Percentiles rank a stretch among this genome's conserved stretches.
phyloP scores from a whole-genome alignment of 2,329 filamentous ascomycete species.

The Xylaria sp. region DNA sequence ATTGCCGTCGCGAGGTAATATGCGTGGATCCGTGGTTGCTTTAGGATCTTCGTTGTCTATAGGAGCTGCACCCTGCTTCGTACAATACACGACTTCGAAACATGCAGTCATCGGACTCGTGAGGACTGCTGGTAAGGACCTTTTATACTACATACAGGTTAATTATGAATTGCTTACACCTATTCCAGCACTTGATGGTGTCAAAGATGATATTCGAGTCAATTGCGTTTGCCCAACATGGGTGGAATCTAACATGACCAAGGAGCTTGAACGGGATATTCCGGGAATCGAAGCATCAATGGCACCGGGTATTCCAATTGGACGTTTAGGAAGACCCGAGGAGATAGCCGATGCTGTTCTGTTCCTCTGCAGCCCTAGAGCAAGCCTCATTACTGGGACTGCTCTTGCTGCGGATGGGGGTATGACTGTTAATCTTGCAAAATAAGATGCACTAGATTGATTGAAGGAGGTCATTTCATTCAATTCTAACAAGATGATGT shows the following conservation, averaged over 20 bases:
- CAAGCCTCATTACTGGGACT: slow-evolving; percentile 9
- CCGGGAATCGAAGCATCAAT: slow-evolving; percentile 8
- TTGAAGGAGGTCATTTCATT: too few species aligned
- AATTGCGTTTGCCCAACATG: slow-evolving; percentile 30
- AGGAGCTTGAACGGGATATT: background rate
- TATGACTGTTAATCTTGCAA: background rate
- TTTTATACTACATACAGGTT: too few species aligned
- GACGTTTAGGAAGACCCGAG: slow-evolving; percentile 22
- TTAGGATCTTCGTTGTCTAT: too few species aligned
- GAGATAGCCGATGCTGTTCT: slow-evolving; percentile 26
- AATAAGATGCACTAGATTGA: too few species aligned
- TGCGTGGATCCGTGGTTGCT: too few species aligned
- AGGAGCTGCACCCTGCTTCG: too few species aligned
- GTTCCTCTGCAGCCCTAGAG: slow-evolving; percentile 25
- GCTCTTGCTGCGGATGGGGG: slow-evolving; percentile 9
- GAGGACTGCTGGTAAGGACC: too few species aligned
- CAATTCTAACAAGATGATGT: too few species aligned
- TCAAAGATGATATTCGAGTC: slow-evolving; percentile 26
- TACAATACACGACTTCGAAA: too few species aligned
- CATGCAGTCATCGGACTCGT: too few species aligned
- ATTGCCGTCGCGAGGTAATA: too few species aligned
- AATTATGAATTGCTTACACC: background rate
- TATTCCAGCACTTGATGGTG: slow-evolving; percentile 23
- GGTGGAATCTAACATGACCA: slow-evolving; percentile 27
- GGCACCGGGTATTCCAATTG: slow-evolving; percentile 12